Conservation (phyloP, 176 grass and related monocot genomes). For the Oryza rufipogon region DNA sequence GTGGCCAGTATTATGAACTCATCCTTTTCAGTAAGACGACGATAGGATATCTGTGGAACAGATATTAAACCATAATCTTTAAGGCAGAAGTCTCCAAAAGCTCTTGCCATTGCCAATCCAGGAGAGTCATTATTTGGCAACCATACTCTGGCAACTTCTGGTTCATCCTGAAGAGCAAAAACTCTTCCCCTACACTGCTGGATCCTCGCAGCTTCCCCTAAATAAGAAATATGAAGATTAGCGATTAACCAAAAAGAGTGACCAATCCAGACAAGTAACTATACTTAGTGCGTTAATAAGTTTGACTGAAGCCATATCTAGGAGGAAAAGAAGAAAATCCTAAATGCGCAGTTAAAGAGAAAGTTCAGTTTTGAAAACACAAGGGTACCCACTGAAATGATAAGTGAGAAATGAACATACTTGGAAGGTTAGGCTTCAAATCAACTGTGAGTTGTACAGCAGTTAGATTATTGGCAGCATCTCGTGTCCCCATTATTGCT, state of each 20-base stretch:
- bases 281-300: constrained; percentile 24
- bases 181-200: constrained; percentile 93
- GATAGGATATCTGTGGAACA: constrained; percentile 95
- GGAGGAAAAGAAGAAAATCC: background rate
- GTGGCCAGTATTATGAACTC: constrained; percentile 94
- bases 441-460: constrained; percentile 95
- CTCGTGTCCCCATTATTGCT: constrained; percentile 89
- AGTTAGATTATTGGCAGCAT: constrained; percentile 83
- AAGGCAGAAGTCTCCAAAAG: constrained; percentile 98
- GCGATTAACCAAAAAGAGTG: constrained; percentile 31
- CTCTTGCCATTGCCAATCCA: constrained; percentile 98
- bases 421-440: constrained; percentile 98
- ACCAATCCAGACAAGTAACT: background rate
- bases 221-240: constrained; percentile 43
- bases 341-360: background rate
- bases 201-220: constrained; percentile 93
- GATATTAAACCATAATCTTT: constrained; percentile 99
- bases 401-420: constrained; percentile 51
- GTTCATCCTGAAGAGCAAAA: constrained; percentile 97
- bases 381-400: constrained; percentile 5
- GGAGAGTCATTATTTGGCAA: constrained; percentile 95
- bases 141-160: constrained; percentile 97
- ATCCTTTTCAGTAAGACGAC: constrained; percentile 72
- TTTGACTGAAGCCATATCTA: background rate
- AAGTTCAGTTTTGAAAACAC: constrained; percentile 1